Evolutionary conservation across 176 grass and related monocot species (phyloP).

Genomic region (Eleusine indica): DNA sequence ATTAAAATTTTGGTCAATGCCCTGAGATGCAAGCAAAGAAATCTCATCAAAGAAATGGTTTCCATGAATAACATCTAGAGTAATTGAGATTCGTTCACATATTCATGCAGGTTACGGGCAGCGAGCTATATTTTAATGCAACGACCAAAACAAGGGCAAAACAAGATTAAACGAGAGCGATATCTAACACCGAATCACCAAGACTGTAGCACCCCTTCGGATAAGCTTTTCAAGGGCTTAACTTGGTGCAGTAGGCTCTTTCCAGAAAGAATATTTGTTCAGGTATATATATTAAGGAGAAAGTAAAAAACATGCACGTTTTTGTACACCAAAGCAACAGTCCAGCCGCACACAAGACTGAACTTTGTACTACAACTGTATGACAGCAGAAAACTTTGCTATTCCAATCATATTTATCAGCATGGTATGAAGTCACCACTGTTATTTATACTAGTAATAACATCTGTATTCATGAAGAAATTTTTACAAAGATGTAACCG

Average conservation of each 20-base stretch:
- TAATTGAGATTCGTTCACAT: too few relatives aligned
- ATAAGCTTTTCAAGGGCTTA: too few relatives aligned
- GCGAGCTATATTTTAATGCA: too few relatives aligned
- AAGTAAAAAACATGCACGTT: not conserved
- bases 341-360: not conserved
- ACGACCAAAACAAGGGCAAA: too few relatives aligned
- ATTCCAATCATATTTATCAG: slow-evolving; percentile 38
- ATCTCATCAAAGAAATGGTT: too few relatives aligned
- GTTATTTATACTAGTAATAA: slow-evolving; percentile 55
- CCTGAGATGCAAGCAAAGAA: too few relatives aligned
- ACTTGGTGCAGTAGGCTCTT: not conserved
- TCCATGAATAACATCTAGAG: too few relatives aligned
- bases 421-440: slow-evolving; percentile 9
- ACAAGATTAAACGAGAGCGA: too few relatives aligned
- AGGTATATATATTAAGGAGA: not conserved
- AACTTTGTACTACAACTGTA: not conserved
- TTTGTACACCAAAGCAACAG: not conserved
- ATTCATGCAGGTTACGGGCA: too few relatives aligned
- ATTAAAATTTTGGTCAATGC: too few relatives aligned
- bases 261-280: not conserved
- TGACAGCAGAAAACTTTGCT: slow-evolving; percentile 25
- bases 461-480: slow-evolving; percentile 10
- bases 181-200: too few relatives aligned
- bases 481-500: slow-evolving; percentile 50
- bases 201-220: too few relatives aligned